Evolutionary conservation across 2,329 filamentous ascomycete genomes (phyloP), one percentile per base, ranked within the genome.

Genomic region (Coniochaeta prunicola): DNA sequence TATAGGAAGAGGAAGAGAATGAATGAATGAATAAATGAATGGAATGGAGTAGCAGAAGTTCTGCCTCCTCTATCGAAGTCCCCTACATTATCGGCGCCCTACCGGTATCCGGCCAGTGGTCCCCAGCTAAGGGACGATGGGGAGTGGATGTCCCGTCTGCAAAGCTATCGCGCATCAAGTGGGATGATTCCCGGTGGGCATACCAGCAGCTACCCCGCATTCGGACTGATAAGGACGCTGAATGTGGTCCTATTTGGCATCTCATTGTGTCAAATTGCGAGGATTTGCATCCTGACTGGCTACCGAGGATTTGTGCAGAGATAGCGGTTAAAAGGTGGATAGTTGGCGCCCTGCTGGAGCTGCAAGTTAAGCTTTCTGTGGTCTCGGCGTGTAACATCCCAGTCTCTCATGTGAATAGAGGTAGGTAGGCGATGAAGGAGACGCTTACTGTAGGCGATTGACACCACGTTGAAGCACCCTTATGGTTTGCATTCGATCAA

Each of bases 121-220:
- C 34, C 42, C 42, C 42, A 48, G 42, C 42, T 26, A 48, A 21
- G 24, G 45, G 21, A 30, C n/a, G 45, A 28, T 12, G 4, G 42
- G 42, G n/a, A n/a, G 42, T 48, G 42, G 42, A 48, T 48, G 42
- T 6, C 19, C 19, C 3, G 4, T 13, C 42, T n/a, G 45, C 4
- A 24, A n/a, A n/a, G 10, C 45, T 50, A 50, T 30, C 45, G 45
- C 45, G 45, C 45, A 30, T 50, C 21, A 15, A 50, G 45, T 50
- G 45, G 45, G 45, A 50, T 38, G 21, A 42, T 53, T 40, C 55
- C n/a, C 50, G 57, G n/a, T 13, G 28, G n/a, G 58, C 15, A 60
- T n/a, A n/a, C n/a, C n/a, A n/a, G 4, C 17, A 45, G 40, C 40
- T 57, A 62, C 60, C 62, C 62, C 62, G 60, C 60, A 60, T 58